These are phyloP conservation scores for Bacterosira constricta DNA, from an alignment of 108 stramenopile genomes.

Conservation along the genomic window DNA sequence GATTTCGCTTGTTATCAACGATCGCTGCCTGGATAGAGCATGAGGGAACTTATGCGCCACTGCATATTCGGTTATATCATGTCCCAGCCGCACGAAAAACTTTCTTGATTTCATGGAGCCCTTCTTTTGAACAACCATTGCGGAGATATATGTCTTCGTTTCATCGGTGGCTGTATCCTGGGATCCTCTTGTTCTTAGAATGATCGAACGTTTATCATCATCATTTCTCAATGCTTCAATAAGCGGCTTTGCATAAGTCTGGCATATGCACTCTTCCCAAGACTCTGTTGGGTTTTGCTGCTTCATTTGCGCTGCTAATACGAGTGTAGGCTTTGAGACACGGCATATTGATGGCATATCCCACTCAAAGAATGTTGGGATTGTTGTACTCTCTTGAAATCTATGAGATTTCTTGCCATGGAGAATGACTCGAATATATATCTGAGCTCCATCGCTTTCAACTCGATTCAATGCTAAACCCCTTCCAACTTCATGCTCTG, in stretches of 20 bases:
- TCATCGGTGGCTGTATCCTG: conserved; percentile 17
- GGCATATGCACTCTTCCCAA: conserved; percentile 57
- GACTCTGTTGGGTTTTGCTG: conserved; percentile 15
- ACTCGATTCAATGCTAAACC: not conserved
- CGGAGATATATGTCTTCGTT: conserved; percentile 46
- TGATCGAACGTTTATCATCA: conserved; percentile 17
- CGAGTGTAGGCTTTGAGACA: conserved; percentile 52
- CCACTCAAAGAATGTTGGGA: conserved; percentile 88
- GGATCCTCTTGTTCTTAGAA: conserved; percentile 25
- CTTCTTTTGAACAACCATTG: conserved; percentile 51
- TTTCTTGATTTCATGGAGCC: conserved; percentile 38
- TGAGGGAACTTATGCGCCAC: conserved; percentile 81
- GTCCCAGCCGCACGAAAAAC: conserved; percentile 26
- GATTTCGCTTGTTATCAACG: conserved; percentile 55
- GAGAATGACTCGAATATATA: conserved; percentile 65
- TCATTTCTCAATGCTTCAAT: conserved; percentile 47
- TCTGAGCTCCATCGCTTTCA: not conserved
- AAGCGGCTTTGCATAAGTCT: conserved; percentile 56
- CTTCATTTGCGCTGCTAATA: conserved; percentile 24
- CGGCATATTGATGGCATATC: conserved; percentile 75
- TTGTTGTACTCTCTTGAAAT: conserved; percentile 83
- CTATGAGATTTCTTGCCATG: conserved; percentile 72
- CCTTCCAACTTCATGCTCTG: conserved; percentile 8
- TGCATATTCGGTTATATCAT: conserved; percentile 61
- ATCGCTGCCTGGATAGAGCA: conserved; percentile 75